Base-by-base conservation (phyloP, 768 basidiomycete genomes). In the Serendipita indica region DNA sequence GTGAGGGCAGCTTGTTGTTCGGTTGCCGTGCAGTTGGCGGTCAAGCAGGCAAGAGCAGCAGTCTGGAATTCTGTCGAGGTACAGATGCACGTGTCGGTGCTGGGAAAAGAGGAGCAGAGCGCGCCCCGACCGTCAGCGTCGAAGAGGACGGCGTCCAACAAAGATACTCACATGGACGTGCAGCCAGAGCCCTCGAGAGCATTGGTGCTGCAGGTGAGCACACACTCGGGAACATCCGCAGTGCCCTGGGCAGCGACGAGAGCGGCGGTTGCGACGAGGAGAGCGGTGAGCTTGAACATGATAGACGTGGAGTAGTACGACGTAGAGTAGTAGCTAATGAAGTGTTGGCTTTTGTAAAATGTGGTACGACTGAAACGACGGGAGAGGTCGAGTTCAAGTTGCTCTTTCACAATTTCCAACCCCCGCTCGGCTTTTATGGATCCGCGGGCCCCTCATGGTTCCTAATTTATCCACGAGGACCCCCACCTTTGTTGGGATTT, bases 41-140 rank as follows among this genome's bases (percentile, higher is more conserved):
- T 1, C 20, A 78, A 66, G 63, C 77, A 78, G 3, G 28, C 1
- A 0, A 1, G 39, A 2, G 71, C 72, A 1, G 66, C 65, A 2
- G 1, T 0, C 59, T 76, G 74, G 73, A 74, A 78, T 1, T 60
- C 41, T 0, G 57, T 7, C 54, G 68, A 73, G 2, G 69, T 63
- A 67, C 77, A 78, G 20, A 74, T 62, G 57, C 77, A 78, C 0
- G 59, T 0, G 64, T 77, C 64, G 12, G 72, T 64, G 64, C 77
- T 77, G 41, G 3, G 4, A 14, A 58, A 18, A 35, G 12, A 33
- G 18, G 5, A 37, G 16, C 37, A 37, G 33, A 5, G 3, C 3
- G 37, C 13, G 10, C 22, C 10, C 25, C 10, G 43, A 27, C 7
- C 12, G 35, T 18, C 35, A 37, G 35, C 35, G 13, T 10, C 43